Evolutionary conservation across 73 alveolate genomes (phyloP).

Genomic region (Paramecium pentaurelia): DNA sequence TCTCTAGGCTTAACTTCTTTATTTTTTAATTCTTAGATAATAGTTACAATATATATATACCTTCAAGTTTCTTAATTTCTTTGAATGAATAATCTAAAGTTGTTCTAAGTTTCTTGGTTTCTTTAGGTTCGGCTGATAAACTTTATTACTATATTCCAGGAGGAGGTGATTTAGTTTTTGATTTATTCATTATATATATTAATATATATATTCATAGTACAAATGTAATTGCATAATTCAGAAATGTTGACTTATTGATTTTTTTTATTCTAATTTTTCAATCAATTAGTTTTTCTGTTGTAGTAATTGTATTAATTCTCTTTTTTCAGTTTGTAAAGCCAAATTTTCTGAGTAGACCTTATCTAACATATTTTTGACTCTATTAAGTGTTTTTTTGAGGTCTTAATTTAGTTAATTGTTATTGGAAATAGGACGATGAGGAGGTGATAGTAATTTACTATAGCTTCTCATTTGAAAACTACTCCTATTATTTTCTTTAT

Average conservation of each 20-base stretch:
- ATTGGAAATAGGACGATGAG: neutral
- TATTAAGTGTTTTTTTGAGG: neutral
- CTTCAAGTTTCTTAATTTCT: constrained; percentile 29
- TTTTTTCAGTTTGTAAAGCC: neutral
- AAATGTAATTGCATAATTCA: neutral
- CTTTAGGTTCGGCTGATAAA: neutral
- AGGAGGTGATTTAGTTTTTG: neutral
- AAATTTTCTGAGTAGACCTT: neutral
- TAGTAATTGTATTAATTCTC: neutral
- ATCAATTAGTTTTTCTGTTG: neutral
- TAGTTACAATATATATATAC: neutral
- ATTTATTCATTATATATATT: neutral
- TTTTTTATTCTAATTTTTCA: neutral
- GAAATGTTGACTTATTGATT: neutral
- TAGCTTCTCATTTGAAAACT: neutral
- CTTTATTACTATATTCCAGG: neutral
- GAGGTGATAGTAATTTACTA: neutral
- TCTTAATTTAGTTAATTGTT: neutral
- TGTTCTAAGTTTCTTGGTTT: neutral
- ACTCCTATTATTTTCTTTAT: neutral
- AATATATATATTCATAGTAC: neutral
- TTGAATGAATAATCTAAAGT: constrained; percentile 39
- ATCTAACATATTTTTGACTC: neutral
- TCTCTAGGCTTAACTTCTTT: constrained; percentile 12
- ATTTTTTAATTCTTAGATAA: neutral